Evolutionary conservation across 2,329 filamentous ascomycete genomes (phyloP), one percentile per base, ranked within the genome.

Genomic region (Fusarium temperatum): DNA sequence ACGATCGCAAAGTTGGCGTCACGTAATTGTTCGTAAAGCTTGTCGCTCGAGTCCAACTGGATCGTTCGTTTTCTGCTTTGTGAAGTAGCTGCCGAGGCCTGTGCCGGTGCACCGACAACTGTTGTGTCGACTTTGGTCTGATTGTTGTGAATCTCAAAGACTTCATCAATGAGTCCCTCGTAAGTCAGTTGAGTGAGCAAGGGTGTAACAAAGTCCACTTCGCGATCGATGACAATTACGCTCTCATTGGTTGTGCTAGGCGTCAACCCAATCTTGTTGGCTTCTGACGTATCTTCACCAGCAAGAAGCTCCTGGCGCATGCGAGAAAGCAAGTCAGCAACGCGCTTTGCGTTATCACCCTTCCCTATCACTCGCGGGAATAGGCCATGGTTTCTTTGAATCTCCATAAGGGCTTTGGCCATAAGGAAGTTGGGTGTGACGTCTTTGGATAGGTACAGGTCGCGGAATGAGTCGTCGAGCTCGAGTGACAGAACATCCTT

Each of bases 1-100:
- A 99, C 95, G 62, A 98, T 95, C 41, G 95, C 96, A 81, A 98
- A 99, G 81, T 99, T 99, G 45, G 94, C 91, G 81, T 98, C 94
- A 63, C 96, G 91, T 8, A 99, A 87, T 75, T 97, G 93, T 54
- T 92, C 91, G 80, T 96, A 99, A 17, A 99, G 87, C 73, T 94
- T 93, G 81, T 99, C 97, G 20, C 92, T 94, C 6, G 93, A 93
- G 81, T 98, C 96, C 4, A 99, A 89, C 78, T 93, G 89, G 51
- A 99, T 92, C 78, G 97, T 98, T 61, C 95, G 91, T 81, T 97
- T 98, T 79, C 91, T 86, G 82, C 91, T 83, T 83, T 92, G 82
- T 65, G 87, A 81, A 18, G 89, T 83, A 48, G 88, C 85, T 24
- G 92, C 85, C 13, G 87, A 87, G 58, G 89, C 87, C 64, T 91